Conservation (phyloP, 192 early-diverging fungal genomes). For the Thamnidium elegans region DNA sequence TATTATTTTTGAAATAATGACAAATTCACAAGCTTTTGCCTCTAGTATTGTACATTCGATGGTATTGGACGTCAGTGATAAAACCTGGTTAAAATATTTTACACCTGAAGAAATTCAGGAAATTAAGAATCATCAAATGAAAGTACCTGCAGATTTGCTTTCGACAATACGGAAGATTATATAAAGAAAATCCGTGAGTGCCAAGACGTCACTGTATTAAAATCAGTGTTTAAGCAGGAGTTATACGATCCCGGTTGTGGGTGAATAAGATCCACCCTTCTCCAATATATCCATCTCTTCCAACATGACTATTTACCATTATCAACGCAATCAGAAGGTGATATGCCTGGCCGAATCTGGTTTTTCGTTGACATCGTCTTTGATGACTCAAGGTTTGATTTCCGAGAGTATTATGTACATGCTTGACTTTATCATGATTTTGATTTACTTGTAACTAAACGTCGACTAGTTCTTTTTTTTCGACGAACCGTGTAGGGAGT, state of each 20-base stretch:
- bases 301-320: neutral
- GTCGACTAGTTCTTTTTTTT: too few species aligned
- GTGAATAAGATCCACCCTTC: neutral
- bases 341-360: slow-evolving; percentile 4
- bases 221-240: too few species aligned
- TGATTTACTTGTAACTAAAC: too few species aligned
- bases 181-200: too few species aligned
- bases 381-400: neutral
- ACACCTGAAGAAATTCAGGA: too few species aligned
- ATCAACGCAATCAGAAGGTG: slow-evolving; percentile 4
- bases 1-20: too few species aligned
- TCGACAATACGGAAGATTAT: neutral
- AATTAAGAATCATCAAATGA: neutral
- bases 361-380: slow-evolving; percentile 6
- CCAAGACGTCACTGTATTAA: too few species aligned
- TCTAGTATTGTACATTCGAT: too few species aligned
- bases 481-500: too few species aligned
- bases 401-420: slow-evolving; percentile 6
- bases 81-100: too few species aligned
- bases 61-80: too few species aligned
- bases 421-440: slow-evolving; percentile 4
- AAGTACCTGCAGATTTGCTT: neutral
- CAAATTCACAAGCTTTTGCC: too few species aligned
- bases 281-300: slow-evolving; percentile 5
- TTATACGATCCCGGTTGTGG: neutral